Percentiles rank a stretch among this genome's conserved stretches.
Evolutionary conservation across 257 asterid genomes (phyloP).

Genomic region (Solanum arcanum): DNA sequence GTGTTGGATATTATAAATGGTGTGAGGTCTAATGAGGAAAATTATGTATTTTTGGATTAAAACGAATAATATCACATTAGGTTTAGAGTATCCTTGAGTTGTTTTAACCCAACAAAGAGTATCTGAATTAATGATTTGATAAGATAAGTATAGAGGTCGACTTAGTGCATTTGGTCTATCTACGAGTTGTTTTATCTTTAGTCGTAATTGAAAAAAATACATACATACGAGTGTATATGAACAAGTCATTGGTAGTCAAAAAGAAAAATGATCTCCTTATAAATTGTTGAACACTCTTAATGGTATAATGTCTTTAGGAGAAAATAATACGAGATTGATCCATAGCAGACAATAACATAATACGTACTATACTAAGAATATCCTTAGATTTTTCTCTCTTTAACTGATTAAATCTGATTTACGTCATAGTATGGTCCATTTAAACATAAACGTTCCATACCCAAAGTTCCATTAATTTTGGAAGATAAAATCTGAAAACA

Average conservation of each 20-base stretch:
- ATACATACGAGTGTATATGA: neutral
- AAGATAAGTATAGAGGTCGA: neutral
- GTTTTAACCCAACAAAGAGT: neutral
- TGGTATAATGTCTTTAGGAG: neutral
- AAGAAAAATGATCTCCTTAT: neutral
- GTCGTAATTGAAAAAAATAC: neutral
- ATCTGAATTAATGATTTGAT: neutral
- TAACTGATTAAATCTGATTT: neutral
- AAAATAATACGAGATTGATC: neutral
- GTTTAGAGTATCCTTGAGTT: neutral
- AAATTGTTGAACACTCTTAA: neutral
- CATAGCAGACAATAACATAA: too few species aligned
- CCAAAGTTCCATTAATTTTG: neutral
- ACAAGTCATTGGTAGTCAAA: neutral
- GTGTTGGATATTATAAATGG: neutral
- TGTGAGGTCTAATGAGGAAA: neutral
- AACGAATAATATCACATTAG: neutral
- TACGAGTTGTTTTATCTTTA: neutral
- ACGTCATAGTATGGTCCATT: neutral
- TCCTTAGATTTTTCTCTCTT: neutral
- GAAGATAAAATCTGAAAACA: neutral
- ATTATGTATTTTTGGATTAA: neutral
- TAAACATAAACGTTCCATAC: neutral
- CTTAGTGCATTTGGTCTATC: neutral
- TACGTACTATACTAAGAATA: neutral